These are phyloP conservation scores for Huntiella decipiens DNA, from an alignment of 2,329 filamentous ascomycete species.

Conservation along the genomic window DNA sequence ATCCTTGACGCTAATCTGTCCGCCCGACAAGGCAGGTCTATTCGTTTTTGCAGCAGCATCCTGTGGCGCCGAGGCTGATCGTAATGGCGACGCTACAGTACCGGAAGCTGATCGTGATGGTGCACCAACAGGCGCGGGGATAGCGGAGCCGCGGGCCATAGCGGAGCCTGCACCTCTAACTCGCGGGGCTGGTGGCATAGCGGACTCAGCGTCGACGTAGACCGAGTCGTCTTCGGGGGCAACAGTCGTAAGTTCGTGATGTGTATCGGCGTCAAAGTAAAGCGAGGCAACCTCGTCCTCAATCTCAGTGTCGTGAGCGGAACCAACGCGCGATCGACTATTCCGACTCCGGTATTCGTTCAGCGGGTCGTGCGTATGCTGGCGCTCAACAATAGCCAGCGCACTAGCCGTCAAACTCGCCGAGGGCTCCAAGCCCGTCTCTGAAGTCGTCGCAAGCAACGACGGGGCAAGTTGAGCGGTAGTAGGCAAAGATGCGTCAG, in stretches of 20 bases:
- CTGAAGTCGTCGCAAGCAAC: neutral
- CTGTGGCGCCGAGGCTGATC: constrained; percentile 9
- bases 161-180: neutral
- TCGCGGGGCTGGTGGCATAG: constrained; percentile 1
- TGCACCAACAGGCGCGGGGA: constrained; percentile 6
- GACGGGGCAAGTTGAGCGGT: neutral
- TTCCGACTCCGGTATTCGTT: neutral
- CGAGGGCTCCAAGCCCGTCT: neutral
- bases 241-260: neutral
- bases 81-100: neutral
- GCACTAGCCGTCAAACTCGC: neutral
- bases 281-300: constrained; percentile 4
- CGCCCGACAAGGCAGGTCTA: neutral
- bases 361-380: neutral
- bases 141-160: constrained; percentile 7
- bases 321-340: neutral
- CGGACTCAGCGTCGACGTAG: neutral
- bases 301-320: constrained; percentile 1
- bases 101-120: neutral
- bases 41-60: constrained; percentile 6
- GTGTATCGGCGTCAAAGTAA: constrained; percentile 4
- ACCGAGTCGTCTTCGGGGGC: neutral
- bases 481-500: too few species aligned
- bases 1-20: constrained; percentile 49
- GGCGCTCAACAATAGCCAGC: neutral